Base-by-base conservation (phyloP, 2,329 filamentous ascomycete genomes). In the Sporothrix brunneoviolacea region DNA sequence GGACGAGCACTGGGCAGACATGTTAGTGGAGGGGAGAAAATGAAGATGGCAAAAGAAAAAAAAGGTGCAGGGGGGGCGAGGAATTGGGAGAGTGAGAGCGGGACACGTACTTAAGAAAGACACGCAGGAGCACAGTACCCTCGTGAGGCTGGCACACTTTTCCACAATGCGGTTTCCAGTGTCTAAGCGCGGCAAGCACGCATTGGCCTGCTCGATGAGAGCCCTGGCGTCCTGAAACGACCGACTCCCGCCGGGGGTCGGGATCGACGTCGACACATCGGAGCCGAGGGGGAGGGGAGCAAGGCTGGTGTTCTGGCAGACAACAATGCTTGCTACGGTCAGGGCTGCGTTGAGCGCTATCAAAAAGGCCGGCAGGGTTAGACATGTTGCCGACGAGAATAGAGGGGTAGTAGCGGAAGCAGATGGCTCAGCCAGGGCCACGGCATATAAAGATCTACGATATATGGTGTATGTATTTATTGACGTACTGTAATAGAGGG, bases 401-500 rank as follows among this genome's bases (percentile, higher is more conserved):
- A 36, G 33, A 36, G 33, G n/a, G n/a, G n/a, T n/a, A n/a, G n/a
- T n/a, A n/a, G n/a, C n/a, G n/a, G n/a, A n/a, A n/a, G n/a, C n/a
- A n/a, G n/a, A n/a, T n/a, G n/a, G n/a, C n/a, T n/a, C n/a, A n/a
- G n/a, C n/a, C n/a, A n/a, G n/a, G n/a, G n/a, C n/a, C n/a, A n/a
- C n/a, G n/a, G n/a, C n/a, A n/a, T n/a, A n/a, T n/a, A n/a, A n/a
- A n/a, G n/a, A n/a, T n/a, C n/a, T n/a, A n/a, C n/a, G n/a, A n/a
- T n/a, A n/a, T n/a, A n/a, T n/a, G n/a, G n/a, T n/a, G n/a, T n/a
- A n/a, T n/a, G n/a, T n/a, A n/a, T n/a, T n/a, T n/a, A n/a, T n/a
- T n/a, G n/a, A 42, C 39, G 13, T 42, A 42, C 39, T 42, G 39
- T 42, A 42, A 24, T 42, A 42, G 4, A 42, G 39, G 2, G 39